These are phyloP conservation scores for Colletotrichum filicis DNA, from an alignment of 2,329 filamentous ascomycete genomes.

Conservation along the genomic window DNA sequence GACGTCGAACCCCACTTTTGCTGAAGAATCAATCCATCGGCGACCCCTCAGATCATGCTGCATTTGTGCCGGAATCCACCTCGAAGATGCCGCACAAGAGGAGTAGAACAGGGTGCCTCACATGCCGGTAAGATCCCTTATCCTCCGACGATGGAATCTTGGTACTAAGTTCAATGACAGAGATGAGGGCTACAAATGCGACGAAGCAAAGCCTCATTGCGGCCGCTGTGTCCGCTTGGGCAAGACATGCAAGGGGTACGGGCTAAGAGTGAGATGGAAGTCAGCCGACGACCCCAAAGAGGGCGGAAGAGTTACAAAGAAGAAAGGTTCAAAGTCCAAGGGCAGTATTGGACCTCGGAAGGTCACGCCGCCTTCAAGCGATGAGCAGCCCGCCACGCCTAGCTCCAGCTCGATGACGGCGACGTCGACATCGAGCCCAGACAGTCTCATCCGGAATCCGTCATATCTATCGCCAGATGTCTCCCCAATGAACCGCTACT, in stretches of 20 bases:
- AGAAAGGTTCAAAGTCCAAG: background rate
- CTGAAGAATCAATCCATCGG: background rate
- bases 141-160: accelerated
- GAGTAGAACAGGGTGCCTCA: slow-evolving; percentile 29
- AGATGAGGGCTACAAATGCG: slow-evolving; percentile 48
- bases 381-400: background rate
- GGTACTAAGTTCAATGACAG: slow-evolving; percentile 20
- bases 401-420: background rate
- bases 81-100: slow-evolving; percentile 13
- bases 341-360: accelerated
- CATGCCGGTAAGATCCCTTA: background rate
- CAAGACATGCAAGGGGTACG: slow-evolving; percentile 46
- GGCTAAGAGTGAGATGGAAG: slow-evolving; percentile 44
- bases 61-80: background rate
- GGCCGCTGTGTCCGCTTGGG: slow-evolving; percentile 43
- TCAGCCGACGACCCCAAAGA: background rate
- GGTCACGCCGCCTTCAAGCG: background rate
- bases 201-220: slow-evolving; percentile 45
- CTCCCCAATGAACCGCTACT: slow-evolving; percentile 23
- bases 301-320: background rate
- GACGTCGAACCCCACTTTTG: background rate
- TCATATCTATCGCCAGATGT: slow-evolving; percentile 3
- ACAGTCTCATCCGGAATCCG: slow-evolving; percentile 18
- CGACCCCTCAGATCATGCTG: background rate
- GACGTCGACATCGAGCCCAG: background rate